Conservation (phyloP, 225 moss, liverwort and hornwort species). For the Polytrichum commune region DNA sequence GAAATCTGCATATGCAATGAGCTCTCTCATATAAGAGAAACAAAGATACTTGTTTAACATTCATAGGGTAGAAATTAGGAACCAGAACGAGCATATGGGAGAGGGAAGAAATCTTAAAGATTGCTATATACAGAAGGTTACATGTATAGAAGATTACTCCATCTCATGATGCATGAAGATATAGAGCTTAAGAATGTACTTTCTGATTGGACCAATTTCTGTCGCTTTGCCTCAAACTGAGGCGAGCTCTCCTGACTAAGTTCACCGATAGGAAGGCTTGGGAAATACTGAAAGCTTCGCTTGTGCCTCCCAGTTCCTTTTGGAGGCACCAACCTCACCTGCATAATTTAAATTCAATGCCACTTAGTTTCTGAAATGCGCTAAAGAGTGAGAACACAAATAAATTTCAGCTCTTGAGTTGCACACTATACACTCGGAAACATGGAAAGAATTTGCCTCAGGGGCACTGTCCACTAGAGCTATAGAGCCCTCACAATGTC, state of each 20-base stretch:
- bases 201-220: slow-evolving; percentile 1
- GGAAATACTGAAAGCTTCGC: slow-evolving; percentile 47
- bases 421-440: too few species aligned
- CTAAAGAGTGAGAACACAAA: background rate
- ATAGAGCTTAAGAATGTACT: slow-evolving; percentile 1
- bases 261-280: slow-evolving; percentile 29
- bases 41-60: background rate
- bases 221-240: slow-evolving; percentile 1
- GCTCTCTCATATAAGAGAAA: slow-evolving; percentile 16
- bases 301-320: slow-evolving; percentile 57
- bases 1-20: slow-evolving; percentile 13
- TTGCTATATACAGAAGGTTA: background rate
- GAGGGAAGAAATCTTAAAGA: too few species aligned
- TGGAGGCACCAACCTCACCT: slow-evolving; percentile 44
- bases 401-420: too few species aligned
- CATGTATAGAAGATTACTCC: background rate
- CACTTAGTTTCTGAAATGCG: background rate
- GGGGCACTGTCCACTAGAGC: too few species aligned
- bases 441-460: too few species aligned
- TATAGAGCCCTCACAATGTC: too few species aligned
- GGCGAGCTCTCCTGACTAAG: slow-evolving; percentile 3
- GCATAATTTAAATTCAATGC: background rate
- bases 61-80: background rate
- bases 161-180: background rate
- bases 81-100: too few species aligned